Conservation (phyloP, 176 grass and related monocot species). For the Juncus inflexus region DNA sequence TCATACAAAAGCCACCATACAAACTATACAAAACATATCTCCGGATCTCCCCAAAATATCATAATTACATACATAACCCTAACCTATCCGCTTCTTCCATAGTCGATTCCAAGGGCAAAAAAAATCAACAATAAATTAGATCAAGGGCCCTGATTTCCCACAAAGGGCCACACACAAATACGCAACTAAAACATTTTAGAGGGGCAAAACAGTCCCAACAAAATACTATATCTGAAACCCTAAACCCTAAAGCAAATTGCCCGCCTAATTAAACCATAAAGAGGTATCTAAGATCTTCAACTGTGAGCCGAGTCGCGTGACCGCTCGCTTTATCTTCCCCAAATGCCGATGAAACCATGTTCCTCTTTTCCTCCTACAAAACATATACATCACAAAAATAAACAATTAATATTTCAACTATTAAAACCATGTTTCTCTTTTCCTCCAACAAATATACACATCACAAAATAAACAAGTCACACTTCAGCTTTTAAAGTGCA, state of each 20-base stretch:
- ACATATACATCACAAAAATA: not conserved
- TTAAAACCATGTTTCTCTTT: not conserved
- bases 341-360: conserved; percentile 90
- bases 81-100: conserved; percentile 3
- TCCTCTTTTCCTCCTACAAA: conserved; percentile 90
- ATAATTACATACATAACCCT: conserved; percentile 18
- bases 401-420: not conserved
- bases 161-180: not conserved
- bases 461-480: too few species aligned
- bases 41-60: not conserved
- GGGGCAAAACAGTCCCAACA: conserved; percentile 15
- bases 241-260: not conserved
- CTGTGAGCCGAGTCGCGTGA: conserved; percentile 57
- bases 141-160: not conserved
- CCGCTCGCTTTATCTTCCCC: conserved; percentile 67
- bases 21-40: not conserved
- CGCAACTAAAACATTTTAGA: not conserved
- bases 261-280: conserved; percentile 50
- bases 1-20: too few species aligned
- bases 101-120: not conserved
- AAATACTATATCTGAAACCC: not conserved
- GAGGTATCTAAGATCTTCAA: conserved; percentile 83
- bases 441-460: not conserved
- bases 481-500: too few species aligned
- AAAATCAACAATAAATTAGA: not conserved